These are phyloP conservation scores for Umbelopsis sp. DNA, from an alignment of 371 early-diverging fungal species.

Conservation along the genomic window DNA sequence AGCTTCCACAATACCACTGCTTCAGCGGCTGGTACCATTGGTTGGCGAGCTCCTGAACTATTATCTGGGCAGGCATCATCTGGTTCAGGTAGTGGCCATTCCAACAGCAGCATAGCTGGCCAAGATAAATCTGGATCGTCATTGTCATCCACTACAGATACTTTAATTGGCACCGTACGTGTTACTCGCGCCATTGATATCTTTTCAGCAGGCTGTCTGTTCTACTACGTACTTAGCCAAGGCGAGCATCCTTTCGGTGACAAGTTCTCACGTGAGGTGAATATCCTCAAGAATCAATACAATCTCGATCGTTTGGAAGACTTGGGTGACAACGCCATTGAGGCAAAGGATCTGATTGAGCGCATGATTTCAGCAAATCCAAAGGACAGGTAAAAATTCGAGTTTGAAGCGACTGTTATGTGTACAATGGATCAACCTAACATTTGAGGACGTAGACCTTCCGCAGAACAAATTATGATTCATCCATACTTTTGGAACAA, in stretches of 20 bases:
- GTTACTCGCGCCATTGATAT: constrained; percentile 93
- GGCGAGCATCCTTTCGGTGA: constrained; percentile 97
- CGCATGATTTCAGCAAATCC: constrained; percentile 87
- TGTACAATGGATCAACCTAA: neutral
- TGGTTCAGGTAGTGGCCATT: constrained; percentile 30
- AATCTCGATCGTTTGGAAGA: constrained; percentile 72
- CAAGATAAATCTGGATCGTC: constrained; percentile 22
- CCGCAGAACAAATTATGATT: constrained; percentile 69
- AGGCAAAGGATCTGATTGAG: constrained; percentile 88
- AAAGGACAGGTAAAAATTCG: constrained; percentile 54
- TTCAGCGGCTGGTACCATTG: constrained; percentile 85
- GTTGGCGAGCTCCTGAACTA: constrained; percentile 98
- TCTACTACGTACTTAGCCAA: constrained; percentile 85
- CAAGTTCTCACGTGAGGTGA: constrained; percentile 82
- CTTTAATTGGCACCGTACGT: constrained; percentile 40
- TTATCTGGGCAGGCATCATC: constrained; percentile 46
- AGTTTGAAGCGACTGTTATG: no score
- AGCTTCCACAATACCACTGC: constrained; percentile 91
- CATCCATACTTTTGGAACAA: constrained; percentile 97
- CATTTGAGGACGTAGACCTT: constrained; percentile 57
- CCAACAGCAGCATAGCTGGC: constrained; percentile 19
- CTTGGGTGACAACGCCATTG: constrained; percentile 72
- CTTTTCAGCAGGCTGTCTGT: constrained; percentile 95
- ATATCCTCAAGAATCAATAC: constrained; percentile 78
- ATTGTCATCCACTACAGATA: neutral